Conservation (phyloP, 805 yeast species). For the Suhomyces faveliae region DNA sequence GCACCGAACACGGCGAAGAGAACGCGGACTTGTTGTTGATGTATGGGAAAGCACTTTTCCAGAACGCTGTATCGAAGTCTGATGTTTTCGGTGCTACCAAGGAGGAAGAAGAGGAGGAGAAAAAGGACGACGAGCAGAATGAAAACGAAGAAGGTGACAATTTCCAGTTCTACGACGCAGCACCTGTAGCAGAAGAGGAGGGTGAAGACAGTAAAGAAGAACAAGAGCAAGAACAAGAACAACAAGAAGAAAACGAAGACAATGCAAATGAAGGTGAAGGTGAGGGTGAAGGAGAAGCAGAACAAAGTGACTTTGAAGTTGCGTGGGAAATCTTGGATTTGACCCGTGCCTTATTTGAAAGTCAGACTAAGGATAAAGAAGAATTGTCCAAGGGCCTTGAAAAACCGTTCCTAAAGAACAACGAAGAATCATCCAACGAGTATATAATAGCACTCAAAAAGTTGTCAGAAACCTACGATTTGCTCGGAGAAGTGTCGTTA, state of each 20-base stretch:
- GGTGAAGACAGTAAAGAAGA: constrained; percentile 15
- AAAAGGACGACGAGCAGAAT: constrained; percentile 17
- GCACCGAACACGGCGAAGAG: constrained; percentile 49
- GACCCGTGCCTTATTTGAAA: constrained; percentile 64
- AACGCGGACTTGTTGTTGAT: constrained; percentile 74
- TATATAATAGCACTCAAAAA: constrained; percentile 44
- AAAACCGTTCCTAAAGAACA: constrained; percentile 30
- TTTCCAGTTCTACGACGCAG: constrained; percentile 29
- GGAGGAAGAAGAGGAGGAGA: constrained; percentile 24
- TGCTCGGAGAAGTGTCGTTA: constrained; percentile 84
- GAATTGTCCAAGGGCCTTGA: constrained; percentile 6
- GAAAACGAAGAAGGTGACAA: constrained; percentile 25
- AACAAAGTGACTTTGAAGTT: constrained; percentile 73
- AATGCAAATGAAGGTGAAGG: constrained; percentile 20
- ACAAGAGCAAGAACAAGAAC: constrained; percentile 16
- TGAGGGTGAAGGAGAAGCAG: constrained; percentile 44
- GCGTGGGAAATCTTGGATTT: constrained; percentile 88
- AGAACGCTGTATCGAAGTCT: constrained; percentile 68
- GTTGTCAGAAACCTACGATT: constrained; percentile 70
- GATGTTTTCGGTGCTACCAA: constrained; percentile 66
- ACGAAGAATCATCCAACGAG: constrained; percentile 31
- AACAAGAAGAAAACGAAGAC: constrained; percentile 18
- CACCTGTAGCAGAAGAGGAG: constrained; percentile 22
- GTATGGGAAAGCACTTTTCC: constrained; percentile 80
- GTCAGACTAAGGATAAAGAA: constrained; percentile 29